These are phyloP conservation scores for Juglanconis juglandina DNA, from an alignment of 2,329 filamentous ascomycete genomes.

Conservation along the genomic window DNA sequence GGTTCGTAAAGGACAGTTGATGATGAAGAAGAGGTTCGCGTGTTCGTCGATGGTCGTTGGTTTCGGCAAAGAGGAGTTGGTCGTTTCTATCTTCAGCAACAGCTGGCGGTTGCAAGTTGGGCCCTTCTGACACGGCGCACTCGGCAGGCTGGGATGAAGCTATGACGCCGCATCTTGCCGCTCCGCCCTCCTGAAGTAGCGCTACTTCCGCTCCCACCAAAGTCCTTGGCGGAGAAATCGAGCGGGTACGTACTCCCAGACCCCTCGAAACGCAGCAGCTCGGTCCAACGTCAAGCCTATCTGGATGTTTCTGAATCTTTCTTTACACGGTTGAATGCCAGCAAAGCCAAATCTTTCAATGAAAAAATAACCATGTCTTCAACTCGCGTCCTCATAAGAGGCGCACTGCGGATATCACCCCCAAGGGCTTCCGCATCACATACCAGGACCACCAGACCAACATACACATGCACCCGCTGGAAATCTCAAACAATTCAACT, in stretches of 20 bases:
- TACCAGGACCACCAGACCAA: background rate
- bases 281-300: background rate
- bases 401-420: background rate
- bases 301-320: too few species aligned
- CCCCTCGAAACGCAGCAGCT: background rate
- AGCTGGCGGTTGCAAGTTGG: background rate
- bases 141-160: background rate
- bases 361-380: slow-evolving; percentile 2
- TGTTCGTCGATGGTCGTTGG: background rate
- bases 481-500: slow-evolving; percentile 4
- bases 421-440: background rate
- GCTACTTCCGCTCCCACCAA: background rate
- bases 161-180: slow-evolving; percentile 15
- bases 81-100: slow-evolving; percentile 2
- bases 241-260: background rate
- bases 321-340: too few species aligned
- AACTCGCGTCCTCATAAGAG: background rate
- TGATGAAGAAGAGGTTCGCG: background rate
- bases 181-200: slow-evolving; percentile 9
- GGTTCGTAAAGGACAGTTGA: background rate
- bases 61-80: background rate
- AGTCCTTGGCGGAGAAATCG: too few species aligned
- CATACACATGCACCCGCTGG: slow-evolving; percentile 6
- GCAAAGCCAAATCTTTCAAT: background rate
- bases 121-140: background rate